Base-by-base conservation (phyloP, 441 rosid genomes). In the Viola pubescens region DNA sequence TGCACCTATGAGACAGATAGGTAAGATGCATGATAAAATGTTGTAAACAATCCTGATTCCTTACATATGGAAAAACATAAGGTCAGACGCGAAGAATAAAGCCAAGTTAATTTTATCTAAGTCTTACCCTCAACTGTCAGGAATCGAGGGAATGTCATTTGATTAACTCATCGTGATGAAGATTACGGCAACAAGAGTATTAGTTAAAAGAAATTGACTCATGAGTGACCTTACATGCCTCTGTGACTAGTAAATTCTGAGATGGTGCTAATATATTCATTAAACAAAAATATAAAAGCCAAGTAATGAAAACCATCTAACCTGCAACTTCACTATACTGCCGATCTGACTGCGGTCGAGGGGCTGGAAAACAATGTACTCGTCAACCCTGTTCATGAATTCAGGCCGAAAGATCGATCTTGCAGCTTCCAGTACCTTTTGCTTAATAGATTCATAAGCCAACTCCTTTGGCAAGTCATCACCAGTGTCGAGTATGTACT, bases 311-410 rank as follows among this genome's bases (percentile, higher is more conserved):
- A 6, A 10, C 53, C 26, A 58, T 39, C 77, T 55, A 81, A 90
- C 99, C 94, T 94, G 99, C 66, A 94, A 78, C 51, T 73, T 80
- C 61, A 94, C 99, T 42, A 94, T 94, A 16, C 80, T 70, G 82
- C 69, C 77, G 70, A 94, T 94, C 73, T 94, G 97, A 1, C 77
- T 72, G 0, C 89, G 94, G 62, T 83, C 88, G 70, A 94, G 74
- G 48, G 98, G 96, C 75, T 94, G 97, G 97, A 94, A 94, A 11
- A 91, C 98, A 40, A 94, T 91, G 76, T 89, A 91, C 65, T 94
- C 98, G 63, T 94, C 99, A 47, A 91, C 95, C 40, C 99, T 80
- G 68, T 91, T 94, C 95, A 94, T 86, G 69, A 94, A 94, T 73
- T 94, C 99, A 0, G 99, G 98, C 19, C 98, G 89, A 58, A 94